These are phyloP conservation scores for Leishmania lainsoni DNA, from an alignment of 208 protist species.

Conservation along the genomic window DNA sequence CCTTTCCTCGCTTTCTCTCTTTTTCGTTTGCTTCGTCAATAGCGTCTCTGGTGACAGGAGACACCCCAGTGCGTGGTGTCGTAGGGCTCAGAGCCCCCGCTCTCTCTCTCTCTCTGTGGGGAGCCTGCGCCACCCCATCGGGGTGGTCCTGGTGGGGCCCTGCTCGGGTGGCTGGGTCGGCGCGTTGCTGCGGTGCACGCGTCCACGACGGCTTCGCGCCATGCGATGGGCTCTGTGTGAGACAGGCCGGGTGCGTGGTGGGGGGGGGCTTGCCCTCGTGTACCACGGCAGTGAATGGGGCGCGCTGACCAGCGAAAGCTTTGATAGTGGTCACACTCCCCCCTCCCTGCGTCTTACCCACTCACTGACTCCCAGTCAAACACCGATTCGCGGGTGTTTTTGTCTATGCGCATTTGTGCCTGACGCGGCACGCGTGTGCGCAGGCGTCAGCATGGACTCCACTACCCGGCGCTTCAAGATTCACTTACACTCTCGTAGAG, in stretches of 20 bases:
- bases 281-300: no score
- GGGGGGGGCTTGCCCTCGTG: background rate
- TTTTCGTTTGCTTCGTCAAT: background rate
- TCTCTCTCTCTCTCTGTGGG: no score
- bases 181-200: no score
- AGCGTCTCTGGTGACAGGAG: background rate
- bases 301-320: background rate
- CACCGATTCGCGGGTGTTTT: background rate
- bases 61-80: no score
- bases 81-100: no score
- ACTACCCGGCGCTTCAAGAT: background rate
- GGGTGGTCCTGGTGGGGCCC: no score
- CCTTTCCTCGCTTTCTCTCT: background rate
- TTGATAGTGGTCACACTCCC: background rate
- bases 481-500: background rate
- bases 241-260: background rate
- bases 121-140: no score
- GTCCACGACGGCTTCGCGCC: no score
- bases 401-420: no score
- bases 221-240: no score
- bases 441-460: background rate
- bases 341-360: background rate
- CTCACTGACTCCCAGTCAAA: background rate
- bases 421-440: background rate
- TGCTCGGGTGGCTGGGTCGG: no score